These are phyloP conservation scores for Willaertia magna DNA, from an alignment of 208 protist genomes.

Conservation along the genomic window DNA sequence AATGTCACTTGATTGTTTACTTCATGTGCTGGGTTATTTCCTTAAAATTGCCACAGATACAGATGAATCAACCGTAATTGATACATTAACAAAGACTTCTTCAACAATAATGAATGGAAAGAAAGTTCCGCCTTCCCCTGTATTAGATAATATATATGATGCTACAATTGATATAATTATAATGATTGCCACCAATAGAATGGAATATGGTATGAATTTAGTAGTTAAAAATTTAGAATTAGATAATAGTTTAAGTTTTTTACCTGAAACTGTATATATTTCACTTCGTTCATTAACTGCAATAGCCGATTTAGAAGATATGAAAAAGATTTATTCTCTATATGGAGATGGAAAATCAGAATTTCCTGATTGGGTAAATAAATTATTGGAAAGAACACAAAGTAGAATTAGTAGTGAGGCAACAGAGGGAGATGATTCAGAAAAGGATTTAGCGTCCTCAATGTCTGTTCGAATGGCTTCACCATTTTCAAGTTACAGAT, in stretches of 20 bases:
- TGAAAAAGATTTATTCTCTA: not conserved
- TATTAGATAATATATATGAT: not conserved
- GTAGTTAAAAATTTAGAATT: not conserved
- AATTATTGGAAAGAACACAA: not conserved
- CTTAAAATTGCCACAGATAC: not conserved
- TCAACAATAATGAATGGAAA: not conserved
- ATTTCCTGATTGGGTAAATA: not conserved
- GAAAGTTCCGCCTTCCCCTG: not conserved
- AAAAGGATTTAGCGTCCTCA: not conserved
- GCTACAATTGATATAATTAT: not conserved
- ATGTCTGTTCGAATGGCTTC: not conserved
- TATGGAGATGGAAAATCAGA: not conserved
- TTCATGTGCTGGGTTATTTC: conserved; percentile 1
- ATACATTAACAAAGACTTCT: not conserved
- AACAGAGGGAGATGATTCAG: not conserved
- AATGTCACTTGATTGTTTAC: not conserved
- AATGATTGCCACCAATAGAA: not conserved
- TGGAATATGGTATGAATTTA: not conserved
- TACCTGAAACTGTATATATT: not conserved
- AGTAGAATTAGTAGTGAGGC: not conserved
- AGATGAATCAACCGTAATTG: not conserved
- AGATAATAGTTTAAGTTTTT: not conserved
- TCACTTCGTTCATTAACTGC: not conserved
- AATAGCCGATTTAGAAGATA: not conserved
- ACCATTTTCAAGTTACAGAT: not conserved